Evolutionary conservation across 129 eudicot species (phyloP), one percentile per base, ranked within the genome.

Genomic region (Centella asiatica): DNA sequence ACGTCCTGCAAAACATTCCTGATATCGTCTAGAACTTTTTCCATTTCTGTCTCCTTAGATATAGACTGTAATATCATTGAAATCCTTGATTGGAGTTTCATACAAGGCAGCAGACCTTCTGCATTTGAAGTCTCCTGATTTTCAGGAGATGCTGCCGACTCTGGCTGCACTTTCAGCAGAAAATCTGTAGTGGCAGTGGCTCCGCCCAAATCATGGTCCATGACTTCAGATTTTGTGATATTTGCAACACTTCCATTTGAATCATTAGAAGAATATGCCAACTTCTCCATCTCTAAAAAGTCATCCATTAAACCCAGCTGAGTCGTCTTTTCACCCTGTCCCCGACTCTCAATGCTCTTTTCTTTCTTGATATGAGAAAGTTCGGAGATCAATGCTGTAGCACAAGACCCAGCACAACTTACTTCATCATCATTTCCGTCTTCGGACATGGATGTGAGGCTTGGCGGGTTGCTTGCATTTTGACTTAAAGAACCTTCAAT

Each of bases 261-360:
- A 14, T 52, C 71, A 63, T 68, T 66, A 2, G 86, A 73, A 28
- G 27, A 55, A 65, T 69, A 44, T 19, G 88, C 88, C 57, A 82
- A 73, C 56, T 78, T 78, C 67, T 82, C 88, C 88, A 82, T 82
- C 65, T 82, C 84, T 29, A 78, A 62, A 57, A 78, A 82, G 71
- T 82, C 85, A 65, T 82, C 85, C 84, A 82, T 78, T 20, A 82
- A 79, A 62, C 65, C 85, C 59, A 78, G 59, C 33, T 69, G 76
- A 31, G 20, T 75, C n/a, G 77, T 37, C 24, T 39, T 74, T 47
- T 69, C 81, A 72, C 78, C 36, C 50, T 75, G 78, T 27, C 37
- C 45, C 11, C 71, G 58, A 64, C 69, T 74, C 20, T 72, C 77
- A 42, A 44, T 67, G 58, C 58, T 72, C 69, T 69, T 74, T 22